Base-by-base conservation (phyloP, 2,329 filamentous ascomycete species). In the Ophiostoma ulmi region DNA sequence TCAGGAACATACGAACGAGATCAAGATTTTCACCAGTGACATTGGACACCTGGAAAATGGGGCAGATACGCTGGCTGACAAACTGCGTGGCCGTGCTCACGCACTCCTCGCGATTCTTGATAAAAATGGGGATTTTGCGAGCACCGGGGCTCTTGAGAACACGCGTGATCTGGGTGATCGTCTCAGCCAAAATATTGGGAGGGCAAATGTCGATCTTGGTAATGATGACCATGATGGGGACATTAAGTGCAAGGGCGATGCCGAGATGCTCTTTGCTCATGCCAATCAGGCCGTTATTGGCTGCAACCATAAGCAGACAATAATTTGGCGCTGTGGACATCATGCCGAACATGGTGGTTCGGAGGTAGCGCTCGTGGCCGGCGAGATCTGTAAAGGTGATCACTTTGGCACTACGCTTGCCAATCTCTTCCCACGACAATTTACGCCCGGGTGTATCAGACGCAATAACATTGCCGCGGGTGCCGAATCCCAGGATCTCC, bases 181-280 rank as follows among this genome's bases (percentile, higher is more conserved):
- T 99, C 82, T 98, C 91, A 80, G 97, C 89, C 35, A 99, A 84
- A 76, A 99, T 97, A 74, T 98, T 91, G 1, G 94, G 93, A 31
- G 95, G 95, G 79, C 95, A 98, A 70, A 98, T 98, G 78, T 98
- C 95, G 74, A 98, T 97, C 83, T 98, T 99, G 79, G 94, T 99
- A 73, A 98, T 89, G 74, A 97, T 90, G 3, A 98, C 94, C 92
- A 99, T 97, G 75, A 99, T 93, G 0, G 95, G 95, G 13, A 99
- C 94, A 77, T 98, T 98, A 69, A 99, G 84, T 0, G 95, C 94
- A 41, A 98, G 83, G 0, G 95, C 94, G 74, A 99, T 97, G 20
- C 95, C 95, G 4, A 99, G 83, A 79, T 99, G 95, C 82, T 99
- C 95, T 84, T 96, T 97, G 80, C 92, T 97, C 95, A 98, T 99